phyloP scores from a whole-genome alignment of 2,329 filamentous ascomycete genomes.

The Cryphonectria naterciae region DNA sequence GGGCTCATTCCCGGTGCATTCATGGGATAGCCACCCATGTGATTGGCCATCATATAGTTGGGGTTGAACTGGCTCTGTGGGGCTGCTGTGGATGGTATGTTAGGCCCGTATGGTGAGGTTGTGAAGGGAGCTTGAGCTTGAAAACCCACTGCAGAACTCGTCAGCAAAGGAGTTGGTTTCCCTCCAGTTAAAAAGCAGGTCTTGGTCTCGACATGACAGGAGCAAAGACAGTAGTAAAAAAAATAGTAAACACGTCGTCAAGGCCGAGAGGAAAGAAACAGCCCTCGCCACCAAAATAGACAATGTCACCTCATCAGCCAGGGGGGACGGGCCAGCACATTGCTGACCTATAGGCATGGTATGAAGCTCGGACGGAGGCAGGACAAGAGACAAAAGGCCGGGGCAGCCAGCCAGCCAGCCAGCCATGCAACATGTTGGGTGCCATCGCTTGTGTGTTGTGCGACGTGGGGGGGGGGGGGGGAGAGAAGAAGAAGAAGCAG shows the following conservation, averaged over 20 bases:
- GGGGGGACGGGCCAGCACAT: not conserved
- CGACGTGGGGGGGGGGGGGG: conserved; percentile 27
- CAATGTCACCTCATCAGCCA: not conserved
- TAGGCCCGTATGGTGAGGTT: conserved; percentile 59
- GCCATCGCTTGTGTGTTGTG: conserved; percentile 22
- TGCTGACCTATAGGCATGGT: not conserved
- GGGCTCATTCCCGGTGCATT: conserved; percentile 49
- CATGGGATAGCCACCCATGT: conserved; percentile 61
- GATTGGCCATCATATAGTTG: conserved; percentile 61
- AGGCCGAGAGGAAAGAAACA: not conserved
- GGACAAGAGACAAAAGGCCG: conserved; percentile 30
- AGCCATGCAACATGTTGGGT: not conserved
- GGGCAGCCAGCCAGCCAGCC: conserved; percentile 3
- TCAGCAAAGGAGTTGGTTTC: conserved; percentile 14
- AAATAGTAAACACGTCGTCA: conserved; percentile 2
- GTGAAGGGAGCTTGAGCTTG: conserved; percentile 63
- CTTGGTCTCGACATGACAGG: not conserved
- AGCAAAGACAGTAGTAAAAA: not conserved
- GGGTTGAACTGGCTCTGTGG: conserved; percentile 53
- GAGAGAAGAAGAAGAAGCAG: conserved; percentile 34
- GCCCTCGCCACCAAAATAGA: not conserved
- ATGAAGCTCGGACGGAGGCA: conserved; percentile 6
- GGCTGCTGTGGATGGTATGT: conserved; percentile 52
- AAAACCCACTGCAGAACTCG: conserved; percentile 53
- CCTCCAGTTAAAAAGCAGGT: not conserved